Evolutionary conservation across 257 asterid genomes (phyloP).

Genomic region (Forsythia suspensa): DNA sequence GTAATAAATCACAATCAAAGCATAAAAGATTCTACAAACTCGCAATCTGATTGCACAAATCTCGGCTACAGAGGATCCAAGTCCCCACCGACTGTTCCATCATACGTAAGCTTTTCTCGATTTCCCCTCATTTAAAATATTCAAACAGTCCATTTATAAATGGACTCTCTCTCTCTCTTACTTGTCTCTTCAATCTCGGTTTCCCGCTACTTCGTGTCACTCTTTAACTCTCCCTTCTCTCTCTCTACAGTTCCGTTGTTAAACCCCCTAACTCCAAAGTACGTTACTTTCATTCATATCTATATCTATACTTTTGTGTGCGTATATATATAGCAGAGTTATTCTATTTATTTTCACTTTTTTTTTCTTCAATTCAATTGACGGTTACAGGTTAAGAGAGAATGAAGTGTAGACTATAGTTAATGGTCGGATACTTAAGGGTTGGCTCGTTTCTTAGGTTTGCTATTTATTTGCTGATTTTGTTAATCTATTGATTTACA

Average conservation of each 20-base stretch:
- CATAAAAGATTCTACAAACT: neutral
- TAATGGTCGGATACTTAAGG: constrained; percentile 27
- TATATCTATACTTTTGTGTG: neutral
- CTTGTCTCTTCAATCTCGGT: no score
- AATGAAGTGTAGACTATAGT: constrained; percentile 13
- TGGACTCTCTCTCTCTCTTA: constrained; percentile 16
- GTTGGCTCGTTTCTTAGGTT: constrained; percentile 10
- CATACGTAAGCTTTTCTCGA: neutral
- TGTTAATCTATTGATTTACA: neutral
- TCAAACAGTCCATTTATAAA: neutral
- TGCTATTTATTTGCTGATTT: constrained; percentile 2
- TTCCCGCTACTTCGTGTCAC: constrained; percentile 31
- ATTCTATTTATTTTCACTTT: neutral
- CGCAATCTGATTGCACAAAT: neutral
- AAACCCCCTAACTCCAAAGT: constrained; percentile 33
- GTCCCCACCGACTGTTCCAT: neutral
- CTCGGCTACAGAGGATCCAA: neutral
- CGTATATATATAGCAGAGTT: neutral
- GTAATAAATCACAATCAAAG: neutral
- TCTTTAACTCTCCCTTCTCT: constrained; percentile 18
- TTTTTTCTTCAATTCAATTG: constrained; percentile 23
- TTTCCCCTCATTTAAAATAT: neutral
- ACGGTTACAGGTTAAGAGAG: constrained; percentile 23
- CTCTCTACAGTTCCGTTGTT: constrained; percentile 5
- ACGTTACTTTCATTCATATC: constrained; percentile 19